Evolutionary conservation across 2,329 filamentous ascomycete genomes (phyloP), one percentile per base, ranked within the genome.

Genomic region (Arthroderma sp.): DNA sequence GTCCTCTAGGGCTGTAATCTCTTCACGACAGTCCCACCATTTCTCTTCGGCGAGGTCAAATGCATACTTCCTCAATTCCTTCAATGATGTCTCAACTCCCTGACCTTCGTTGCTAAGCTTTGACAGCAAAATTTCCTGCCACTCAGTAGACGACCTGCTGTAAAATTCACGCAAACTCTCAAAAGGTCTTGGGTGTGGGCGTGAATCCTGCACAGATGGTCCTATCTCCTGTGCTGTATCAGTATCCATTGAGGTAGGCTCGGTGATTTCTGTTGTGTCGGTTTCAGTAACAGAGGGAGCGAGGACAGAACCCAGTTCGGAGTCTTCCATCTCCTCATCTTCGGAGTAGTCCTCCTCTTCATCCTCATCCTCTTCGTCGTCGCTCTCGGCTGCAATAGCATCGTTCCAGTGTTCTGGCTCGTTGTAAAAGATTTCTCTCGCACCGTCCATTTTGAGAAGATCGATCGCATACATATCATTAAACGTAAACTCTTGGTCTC

Each of bases 21-120:
- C 89, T 68, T 98, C 91, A 55, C 91, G 77, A 60, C 83, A 87
- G 70, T 95, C 91, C 91, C 91, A 98, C 91, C 91, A 98, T 63
- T 94, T 94, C 67, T 88, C 84, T 65, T 98, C 91, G 36, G 88
- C 88, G 51, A 86, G 74, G 58, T 86, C 82, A 61, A 95, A 98
- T 1, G 87, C 91, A 60, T 79, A 80, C 56, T 88, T 83, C 63
- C 94, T 87, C 56, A 96, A 80, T 68, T 96, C 91, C 70, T 98
- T 98, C 58, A 93, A 70, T 0, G 78, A 72, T 51, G 86, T 73
- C 36, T 78, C 63, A 1, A 56, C 53, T 1, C 52, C 54, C 38
- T 78, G 69, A 31, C 76, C 76, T 62, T 80, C 80, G 68, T 77
- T 80, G 49, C 80, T 76, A 47, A 91, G 67, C 52, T 75, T 81